These are phyloP conservation scores for Mucor velutinosus DNA, from an alignment of 371 early-diverging fungal genomes.

Conservation along the genomic window DNA sequence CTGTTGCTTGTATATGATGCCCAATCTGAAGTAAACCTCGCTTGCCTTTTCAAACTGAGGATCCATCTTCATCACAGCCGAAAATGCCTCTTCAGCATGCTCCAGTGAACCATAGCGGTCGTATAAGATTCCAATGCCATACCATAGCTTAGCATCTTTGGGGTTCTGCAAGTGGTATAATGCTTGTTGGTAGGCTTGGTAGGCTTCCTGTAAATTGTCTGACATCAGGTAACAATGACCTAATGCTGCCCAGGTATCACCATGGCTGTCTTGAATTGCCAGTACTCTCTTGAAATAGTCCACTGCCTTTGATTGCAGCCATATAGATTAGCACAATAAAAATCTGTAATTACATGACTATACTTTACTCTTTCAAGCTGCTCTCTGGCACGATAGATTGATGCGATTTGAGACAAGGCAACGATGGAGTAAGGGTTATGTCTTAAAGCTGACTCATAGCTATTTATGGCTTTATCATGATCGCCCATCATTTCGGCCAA, in stretches of 20 bases:
- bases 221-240: conserved; percentile 94
- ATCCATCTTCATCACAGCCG: conserved; percentile 83
- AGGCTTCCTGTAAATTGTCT: conserved; percentile 92
- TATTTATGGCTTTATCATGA: conserved; percentile 75
- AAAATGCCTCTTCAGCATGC: conserved; percentile 94
- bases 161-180: conserved; percentile 75
- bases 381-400: conserved; percentile 69
- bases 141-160: conserved; percentile 96
- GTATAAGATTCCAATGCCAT: conserved; percentile 94
- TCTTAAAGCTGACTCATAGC: conserved; percentile 85
- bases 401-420: conserved; percentile 74
- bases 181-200: conserved; percentile 48
- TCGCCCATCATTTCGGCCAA: conserved; percentile 77
- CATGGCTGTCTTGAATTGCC: conserved; percentile 75
- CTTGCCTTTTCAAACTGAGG: conserved; percentile 89
- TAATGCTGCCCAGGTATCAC: conserved; percentile 90
- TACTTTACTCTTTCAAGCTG: conserved; percentile 53
- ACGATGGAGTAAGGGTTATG: conserved; percentile 86
- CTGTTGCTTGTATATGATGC: conserved; percentile 94
- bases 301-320: not conserved
- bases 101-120: conserved; percentile 95
- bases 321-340: not conserved
- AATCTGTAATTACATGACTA: not conserved
- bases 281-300: conserved; percentile 61
- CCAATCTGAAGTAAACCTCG: conserved; percentile 94